These are phyloP conservation scores for Penicillium verrucosum DNA, from an alignment of 2,329 filamentous ascomycete species.

Conservation along the genomic window DNA sequence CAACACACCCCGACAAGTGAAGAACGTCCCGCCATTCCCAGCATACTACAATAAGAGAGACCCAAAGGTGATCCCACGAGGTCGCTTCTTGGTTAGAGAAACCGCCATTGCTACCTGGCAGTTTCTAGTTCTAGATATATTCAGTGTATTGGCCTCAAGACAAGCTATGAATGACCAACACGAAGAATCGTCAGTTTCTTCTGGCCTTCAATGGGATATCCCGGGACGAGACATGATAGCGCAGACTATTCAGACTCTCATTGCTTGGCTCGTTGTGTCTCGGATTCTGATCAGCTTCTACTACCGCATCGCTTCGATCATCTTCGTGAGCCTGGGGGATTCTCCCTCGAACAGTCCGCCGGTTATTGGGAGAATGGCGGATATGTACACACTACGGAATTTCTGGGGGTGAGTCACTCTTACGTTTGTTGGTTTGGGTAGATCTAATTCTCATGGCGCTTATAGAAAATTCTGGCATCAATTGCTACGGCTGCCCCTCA, in stretches of 20 bases:
- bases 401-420: constrained; percentile 28
- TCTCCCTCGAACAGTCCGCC: constrained; percentile 23
- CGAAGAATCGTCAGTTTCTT: background rate
- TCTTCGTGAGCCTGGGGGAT: constrained; percentile 18
- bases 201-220: constrained; percentile 4
- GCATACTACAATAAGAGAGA: constrained; percentile 11
- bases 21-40: constrained; percentile 18
- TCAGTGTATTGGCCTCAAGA: background rate
- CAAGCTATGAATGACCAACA: background rate
- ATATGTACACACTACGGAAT: constrained; percentile 26
- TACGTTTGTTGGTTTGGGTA: background rate
- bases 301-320: constrained; percentile 20
- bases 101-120: constrained; percentile 20
- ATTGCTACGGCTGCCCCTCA: constrained; percentile 24
- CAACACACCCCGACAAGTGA: constrained; percentile 22
- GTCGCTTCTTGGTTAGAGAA: constrained; percentile 21
- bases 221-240: constrained; percentile 13
- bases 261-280: constrained; percentile 15
- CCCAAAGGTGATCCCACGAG: background rate
- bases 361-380: constrained; percentile 22
- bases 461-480: constrained; percentile 33
- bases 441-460: background rate
- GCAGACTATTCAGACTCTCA: constrained; percentile 7
- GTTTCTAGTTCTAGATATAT: constrained; percentile 17
- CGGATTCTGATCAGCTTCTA: constrained; percentile 19